Evolutionary conservation across 768 basidiomycete species (phyloP).

Genomic region (Holtermannia corniformis): DNA sequence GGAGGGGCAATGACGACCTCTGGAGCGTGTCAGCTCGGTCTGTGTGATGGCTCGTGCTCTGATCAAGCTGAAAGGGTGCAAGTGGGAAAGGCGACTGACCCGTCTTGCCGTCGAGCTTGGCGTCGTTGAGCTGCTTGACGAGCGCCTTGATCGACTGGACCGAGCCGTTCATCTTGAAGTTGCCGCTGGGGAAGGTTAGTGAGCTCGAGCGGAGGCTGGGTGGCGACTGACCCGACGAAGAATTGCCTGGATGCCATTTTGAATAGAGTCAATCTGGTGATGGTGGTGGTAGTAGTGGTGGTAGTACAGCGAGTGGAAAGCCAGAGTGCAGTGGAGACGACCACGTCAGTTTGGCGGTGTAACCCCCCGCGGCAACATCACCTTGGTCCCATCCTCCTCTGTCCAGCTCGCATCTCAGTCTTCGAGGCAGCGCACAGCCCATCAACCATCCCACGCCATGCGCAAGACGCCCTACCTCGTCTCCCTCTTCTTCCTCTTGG

Average conservation of each 20-base stretch:
- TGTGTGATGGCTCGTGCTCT: neutral
- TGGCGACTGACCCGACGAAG: slow-evolving; percentile 22
- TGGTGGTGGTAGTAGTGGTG: too few species aligned
- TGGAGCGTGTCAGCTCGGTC: slow-evolving; percentile 41
- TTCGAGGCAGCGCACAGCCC: too few species aligned
- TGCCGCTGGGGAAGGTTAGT: slow-evolving; percentile 57
- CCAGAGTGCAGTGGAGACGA: too few species aligned
- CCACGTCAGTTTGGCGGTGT: too few species aligned
- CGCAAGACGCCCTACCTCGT: slow-evolving; percentile 34
- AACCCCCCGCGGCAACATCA: too few species aligned
- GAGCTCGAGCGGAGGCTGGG: neutral
- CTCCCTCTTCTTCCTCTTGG: slow-evolving; percentile 29
- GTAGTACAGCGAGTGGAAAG: too few species aligned
- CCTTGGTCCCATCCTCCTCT: too few species aligned
- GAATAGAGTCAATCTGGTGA: too few species aligned
- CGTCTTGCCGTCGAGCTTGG: slow-evolving; percentile 62
- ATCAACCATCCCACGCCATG: slow-evolving; percentile 13
- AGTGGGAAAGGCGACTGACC: slow-evolving; percentile 48
- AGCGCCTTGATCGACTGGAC: slow-evolving; percentile 57
- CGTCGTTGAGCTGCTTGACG: slow-evolving; percentile 63
- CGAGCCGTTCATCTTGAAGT: slow-evolving; percentile 93
- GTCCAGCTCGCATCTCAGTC: too few species aligned
- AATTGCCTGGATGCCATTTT: slow-evolving; percentile 27
- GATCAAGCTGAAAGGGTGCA: neutral
- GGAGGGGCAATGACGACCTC: slow-evolving; percentile 94